Percentiles rank a stretch among this genome's conserved stretches.
These are phyloP conservation scores for Metarhizium album DNA, from an alignment of 2,329 filamentous ascomycete genomes.

Conservation along the genomic window DNA sequence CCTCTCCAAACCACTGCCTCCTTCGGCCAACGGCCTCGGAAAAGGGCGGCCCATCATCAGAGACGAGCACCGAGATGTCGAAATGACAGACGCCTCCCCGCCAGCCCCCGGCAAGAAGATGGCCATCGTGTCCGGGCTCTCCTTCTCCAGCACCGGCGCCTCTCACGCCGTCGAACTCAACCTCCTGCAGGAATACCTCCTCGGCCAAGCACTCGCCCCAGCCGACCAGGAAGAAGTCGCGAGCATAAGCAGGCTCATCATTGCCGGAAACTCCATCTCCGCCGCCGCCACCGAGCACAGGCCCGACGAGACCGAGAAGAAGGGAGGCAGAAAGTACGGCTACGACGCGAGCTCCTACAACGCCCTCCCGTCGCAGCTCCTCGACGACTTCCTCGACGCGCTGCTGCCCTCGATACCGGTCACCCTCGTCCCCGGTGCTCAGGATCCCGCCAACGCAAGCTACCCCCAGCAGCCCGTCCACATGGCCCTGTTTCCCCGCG, in stretches of 20 bases:
- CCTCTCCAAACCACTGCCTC: constrained; percentile 37
- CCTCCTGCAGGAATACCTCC: constrained; percentile 74
- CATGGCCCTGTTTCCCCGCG: constrained; percentile 74
- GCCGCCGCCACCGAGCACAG: constrained; percentile 33
- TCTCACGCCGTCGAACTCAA: constrained; percentile 66
- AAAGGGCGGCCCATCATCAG: constrained; percentile 25
- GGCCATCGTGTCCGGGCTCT: constrained; percentile 80
- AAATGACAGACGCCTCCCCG: constrained; percentile 41
- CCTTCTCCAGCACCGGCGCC: constrained; percentile 63
- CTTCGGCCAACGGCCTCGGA: constrained; percentile 19
- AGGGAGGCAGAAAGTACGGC: constrained; percentile 69
- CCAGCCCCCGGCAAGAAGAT: constrained; percentile 42
- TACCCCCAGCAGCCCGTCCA: constrained; percentile 92
- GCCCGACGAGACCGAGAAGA: constrained; percentile 35
- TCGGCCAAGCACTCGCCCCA: constrained; percentile 64
- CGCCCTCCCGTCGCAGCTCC: constrained; percentile 65
- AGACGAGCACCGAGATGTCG: constrained; percentile 21
- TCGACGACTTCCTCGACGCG: constrained; percentile 73
- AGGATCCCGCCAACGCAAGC: constrained; percentile 80
- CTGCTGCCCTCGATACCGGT: constrained; percentile 80
- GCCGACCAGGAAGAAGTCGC: constrained; percentile 47
- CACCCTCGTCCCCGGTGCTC: constrained; percentile 73
- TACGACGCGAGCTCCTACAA: constrained; percentile 90
- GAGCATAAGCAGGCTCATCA: constrained; percentile 72
- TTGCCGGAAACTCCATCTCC: constrained; percentile 87